phyloP scores from a whole-genome alignment of 2,329 filamentous ascomycete species.

The Clonostachys solani region DNA sequence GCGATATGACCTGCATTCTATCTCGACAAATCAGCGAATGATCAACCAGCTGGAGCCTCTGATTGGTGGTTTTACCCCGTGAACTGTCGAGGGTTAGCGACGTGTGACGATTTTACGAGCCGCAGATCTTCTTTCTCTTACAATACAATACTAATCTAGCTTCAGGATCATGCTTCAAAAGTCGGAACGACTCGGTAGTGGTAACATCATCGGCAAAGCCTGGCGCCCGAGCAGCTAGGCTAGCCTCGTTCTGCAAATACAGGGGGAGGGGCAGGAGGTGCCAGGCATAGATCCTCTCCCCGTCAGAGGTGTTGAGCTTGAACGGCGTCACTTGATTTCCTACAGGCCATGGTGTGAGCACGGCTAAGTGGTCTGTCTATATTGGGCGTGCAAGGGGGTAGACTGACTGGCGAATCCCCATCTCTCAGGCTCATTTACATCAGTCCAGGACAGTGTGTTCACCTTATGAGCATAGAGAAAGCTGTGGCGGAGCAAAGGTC shows the following conservation, averaged over 20 bases:
- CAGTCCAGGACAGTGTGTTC: conserved; percentile 66
- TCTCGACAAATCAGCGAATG: neutral
- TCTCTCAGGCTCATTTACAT: conserved; percentile 71
- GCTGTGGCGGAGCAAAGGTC: conserved; percentile 37
- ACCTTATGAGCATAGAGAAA: conserved; percentile 81
- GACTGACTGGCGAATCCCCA: conserved; percentile 79
- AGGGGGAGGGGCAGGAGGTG: conserved; percentile 78
- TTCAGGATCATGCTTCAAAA: conserved; percentile 60
- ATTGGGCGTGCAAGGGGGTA: neutral
- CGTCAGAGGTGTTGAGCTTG: conserved; percentile 68
- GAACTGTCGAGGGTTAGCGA: conserved; percentile 35
- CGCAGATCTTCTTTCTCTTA: conserved; percentile 20
- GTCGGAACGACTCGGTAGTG: conserved; percentile 50
- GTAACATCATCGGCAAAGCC: conserved; percentile 51
- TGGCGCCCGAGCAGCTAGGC: conserved; percentile 46
- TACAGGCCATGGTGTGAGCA: conserved; percentile 21
- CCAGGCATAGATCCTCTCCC: conserved; percentile 81
- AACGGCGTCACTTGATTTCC: conserved; percentile 89
- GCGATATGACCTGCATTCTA: conserved; percentile 84
- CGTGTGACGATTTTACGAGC: too few relatives aligned
- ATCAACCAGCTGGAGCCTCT: conserved; percentile 14
- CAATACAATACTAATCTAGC: conserved; percentile 62
- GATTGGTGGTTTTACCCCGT: conserved; percentile 42
- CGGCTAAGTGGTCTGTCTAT: neutral
- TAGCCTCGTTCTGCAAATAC: conserved; percentile 67